Conservation (phyloP, 2,329 filamentous ascomycete genomes). For the Aureobasidium pullulans region DNA sequence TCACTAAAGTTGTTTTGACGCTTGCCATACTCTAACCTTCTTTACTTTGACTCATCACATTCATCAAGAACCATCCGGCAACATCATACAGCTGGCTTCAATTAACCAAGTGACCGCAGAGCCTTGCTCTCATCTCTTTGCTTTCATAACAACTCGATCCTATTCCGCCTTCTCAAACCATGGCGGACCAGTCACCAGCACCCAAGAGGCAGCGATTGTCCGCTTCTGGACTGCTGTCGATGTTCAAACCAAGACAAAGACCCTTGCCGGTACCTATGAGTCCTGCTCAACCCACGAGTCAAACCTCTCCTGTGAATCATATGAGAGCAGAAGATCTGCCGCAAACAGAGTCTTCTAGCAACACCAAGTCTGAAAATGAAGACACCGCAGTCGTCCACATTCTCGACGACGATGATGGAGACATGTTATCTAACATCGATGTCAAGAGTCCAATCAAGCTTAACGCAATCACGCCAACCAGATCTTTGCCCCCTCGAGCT, state of each 20-base stretch:
- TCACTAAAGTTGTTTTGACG: background rate
- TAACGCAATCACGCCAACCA: conserved; percentile 1
- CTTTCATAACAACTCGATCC: no score
- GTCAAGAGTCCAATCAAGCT: background rate
- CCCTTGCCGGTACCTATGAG: background rate
- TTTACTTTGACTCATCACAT: background rate
- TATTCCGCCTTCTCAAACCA: background rate
- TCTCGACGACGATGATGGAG: background rate
- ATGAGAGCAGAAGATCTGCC: background rate
- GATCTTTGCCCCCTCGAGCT: conserved; percentile 21
- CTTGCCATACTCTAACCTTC: background rate
- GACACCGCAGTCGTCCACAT: background rate
- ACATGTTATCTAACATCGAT: conserved; percentile 9
- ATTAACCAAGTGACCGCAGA: no score
- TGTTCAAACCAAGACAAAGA: conserved; percentile 10
- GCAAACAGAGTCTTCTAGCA: background rate
- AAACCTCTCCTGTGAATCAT: background rate
- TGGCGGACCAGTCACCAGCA: background rate
- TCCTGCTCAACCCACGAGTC: background rate
- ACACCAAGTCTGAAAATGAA: background rate
- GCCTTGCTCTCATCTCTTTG: no score
- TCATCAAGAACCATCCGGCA: background rate
- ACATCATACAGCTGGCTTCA: background rate
- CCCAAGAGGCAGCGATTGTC: conserved; percentile 1
- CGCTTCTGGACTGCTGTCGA: conserved; percentile 4